These are phyloP conservation scores for Moricandia moricandioides DNA, from an alignment of 345 rosid genomes.

Conservation along the genomic window DNA sequence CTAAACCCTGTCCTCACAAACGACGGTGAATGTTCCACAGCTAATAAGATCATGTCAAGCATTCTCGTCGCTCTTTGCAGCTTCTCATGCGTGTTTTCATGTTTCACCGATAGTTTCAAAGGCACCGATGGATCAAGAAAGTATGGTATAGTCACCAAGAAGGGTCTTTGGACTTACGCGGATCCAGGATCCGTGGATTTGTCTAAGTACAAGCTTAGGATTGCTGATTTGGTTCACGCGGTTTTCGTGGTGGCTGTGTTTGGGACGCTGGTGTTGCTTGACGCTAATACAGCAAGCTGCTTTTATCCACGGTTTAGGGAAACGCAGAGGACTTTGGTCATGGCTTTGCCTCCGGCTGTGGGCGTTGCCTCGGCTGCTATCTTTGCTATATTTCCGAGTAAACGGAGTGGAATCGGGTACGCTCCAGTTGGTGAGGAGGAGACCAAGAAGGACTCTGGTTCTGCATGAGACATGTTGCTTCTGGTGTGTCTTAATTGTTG, in stretches of 20 bases:
- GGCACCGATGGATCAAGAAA: constrained; percentile 48
- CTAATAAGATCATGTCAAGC: constrained; percentile 53
- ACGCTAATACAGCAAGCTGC: constrained; percentile 54
- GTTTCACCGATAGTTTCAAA: constrained; percentile 71
- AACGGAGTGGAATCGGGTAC: constrained; percentile 79
- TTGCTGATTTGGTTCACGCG: constrained; percentile 67
- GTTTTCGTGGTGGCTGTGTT: constrained; percentile 54
- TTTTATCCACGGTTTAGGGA: constrained; percentile 59
- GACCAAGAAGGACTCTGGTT: constrained; percentile 15
- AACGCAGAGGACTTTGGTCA: constrained; percentile 48
- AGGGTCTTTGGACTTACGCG: constrained; percentile 58
- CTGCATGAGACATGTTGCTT: constrained; percentile 9
- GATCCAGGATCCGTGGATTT: constrained; percentile 42
- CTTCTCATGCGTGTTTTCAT: constrained; percentile 61
- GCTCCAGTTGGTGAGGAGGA: constrained; percentile 38
- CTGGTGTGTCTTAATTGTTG: not conserved
- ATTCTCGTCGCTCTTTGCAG: constrained; percentile 60
- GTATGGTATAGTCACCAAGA: constrained; percentile 59
- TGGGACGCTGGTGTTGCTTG: constrained; percentile 51
- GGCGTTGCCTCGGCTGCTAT: constrained; percentile 51
- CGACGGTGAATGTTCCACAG: constrained; percentile 54
- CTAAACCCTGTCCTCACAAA: constrained; percentile 78
- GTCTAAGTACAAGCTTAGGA: constrained; percentile 50
- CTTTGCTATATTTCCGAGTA: constrained; percentile 66
- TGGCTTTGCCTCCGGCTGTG: constrained; percentile 62